A percentile compares a stretch with the other conserved stretches of the same genome.
Conservation (phyloP, 179 eudicot species). For the Spinacia oleracea region DNA sequence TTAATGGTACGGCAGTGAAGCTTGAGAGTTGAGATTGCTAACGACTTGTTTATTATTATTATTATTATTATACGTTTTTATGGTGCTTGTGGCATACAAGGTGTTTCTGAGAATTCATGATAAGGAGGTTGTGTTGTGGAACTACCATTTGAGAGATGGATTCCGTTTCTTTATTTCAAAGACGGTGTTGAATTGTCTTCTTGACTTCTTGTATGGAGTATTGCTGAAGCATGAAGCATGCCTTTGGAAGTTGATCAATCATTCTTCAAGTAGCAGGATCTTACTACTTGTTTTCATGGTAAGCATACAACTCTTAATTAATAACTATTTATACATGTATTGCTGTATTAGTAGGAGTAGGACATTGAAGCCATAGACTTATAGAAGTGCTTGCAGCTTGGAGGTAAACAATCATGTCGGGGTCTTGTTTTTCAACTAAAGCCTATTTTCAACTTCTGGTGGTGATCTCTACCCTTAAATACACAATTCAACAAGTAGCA, state of each 20-base stretch:
- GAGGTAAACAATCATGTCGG: neutral
- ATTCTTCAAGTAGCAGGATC: too few species aligned
- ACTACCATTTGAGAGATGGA: constrained; percentile 46
- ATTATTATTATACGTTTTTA: neutral
- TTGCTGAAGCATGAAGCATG: constrained; percentile 31
- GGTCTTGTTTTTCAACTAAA: too few species aligned
- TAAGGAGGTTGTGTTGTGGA: neutral
- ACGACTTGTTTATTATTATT: neutral
- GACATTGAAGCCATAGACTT: neutral
- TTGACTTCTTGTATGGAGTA: constrained; percentile 54
- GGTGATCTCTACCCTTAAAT: neutral
- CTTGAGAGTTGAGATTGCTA: neutral
- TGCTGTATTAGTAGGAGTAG: too few species aligned
- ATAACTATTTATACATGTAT: too few species aligned
- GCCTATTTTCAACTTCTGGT: too few species aligned
- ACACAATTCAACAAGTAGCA: neutral
- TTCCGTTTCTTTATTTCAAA: constrained; percentile 45
- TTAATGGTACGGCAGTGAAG: neutral
- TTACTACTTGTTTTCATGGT: too few species aligned
- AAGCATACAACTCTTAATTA: too few species aligned
- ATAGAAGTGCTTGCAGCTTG: neutral
- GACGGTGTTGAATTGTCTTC: too few species aligned
- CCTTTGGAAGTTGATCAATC: neutral
- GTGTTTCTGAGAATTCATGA: neutral
- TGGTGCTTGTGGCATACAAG: neutral